Conservation (phyloP, 257 asterid genomes). For the Jacaranda mimosifolia region DNA sequence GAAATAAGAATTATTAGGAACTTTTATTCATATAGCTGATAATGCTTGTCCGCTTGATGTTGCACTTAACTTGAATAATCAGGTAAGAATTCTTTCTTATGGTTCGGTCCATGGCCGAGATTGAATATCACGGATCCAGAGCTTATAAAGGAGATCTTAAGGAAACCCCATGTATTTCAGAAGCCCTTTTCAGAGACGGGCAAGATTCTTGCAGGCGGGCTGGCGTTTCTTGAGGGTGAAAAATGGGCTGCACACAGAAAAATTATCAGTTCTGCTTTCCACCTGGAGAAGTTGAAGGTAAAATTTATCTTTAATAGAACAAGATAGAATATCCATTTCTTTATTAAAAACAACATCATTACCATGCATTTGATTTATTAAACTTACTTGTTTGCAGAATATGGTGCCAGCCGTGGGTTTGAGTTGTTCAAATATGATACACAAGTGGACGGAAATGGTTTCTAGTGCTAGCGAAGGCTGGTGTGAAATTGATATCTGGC, state of each 20-base stretch:
- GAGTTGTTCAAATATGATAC: conserved; percentile 32
- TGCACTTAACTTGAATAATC: neutral
- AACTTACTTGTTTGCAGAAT: neutral
- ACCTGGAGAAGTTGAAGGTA: conserved; percentile 45
- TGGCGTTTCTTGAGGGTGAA: conserved; percentile 33
- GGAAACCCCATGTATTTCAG: conserved; percentile 21
- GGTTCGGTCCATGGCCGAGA: conserved; percentile 44
- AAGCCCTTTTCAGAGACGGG: conserved; percentile 31
- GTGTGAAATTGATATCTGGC: conserved; percentile 42
- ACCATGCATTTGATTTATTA: no score
- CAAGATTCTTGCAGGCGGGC: conserved; percentile 32
- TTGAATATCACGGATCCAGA: conserved; percentile 36
- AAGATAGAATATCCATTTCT: no score
- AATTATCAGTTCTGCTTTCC: conserved; percentile 42
- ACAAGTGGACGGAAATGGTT: conserved; percentile 12
- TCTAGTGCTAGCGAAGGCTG: neutral
- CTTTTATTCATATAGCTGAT: no score
- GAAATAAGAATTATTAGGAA: neutral
- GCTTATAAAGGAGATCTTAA: conserved; percentile 37
- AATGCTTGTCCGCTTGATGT: no score
- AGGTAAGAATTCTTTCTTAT: conserved; percentile 34
- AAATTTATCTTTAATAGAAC: no score
- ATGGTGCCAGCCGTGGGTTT: conserved; percentile 23
- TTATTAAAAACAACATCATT: no score
- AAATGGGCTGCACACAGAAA: conserved; percentile 44